Evolutionary conservation across 768 basidiomycete genomes (phyloP).

Genomic region (Mycena filopes): DNA sequence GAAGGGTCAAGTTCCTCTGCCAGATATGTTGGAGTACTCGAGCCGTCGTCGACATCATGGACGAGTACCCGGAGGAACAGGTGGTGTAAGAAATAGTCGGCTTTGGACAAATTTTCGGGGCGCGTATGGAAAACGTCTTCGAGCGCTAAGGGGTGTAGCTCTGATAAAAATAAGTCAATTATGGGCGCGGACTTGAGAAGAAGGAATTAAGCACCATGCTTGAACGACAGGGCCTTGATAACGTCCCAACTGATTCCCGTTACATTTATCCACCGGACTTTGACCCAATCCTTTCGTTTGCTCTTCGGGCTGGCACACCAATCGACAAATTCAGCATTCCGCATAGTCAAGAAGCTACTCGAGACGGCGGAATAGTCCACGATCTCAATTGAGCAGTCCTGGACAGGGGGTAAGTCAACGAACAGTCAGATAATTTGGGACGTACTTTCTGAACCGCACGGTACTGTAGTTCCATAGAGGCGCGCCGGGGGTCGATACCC

Average conservation of each 20-base stretch:
- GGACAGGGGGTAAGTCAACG: slow-evolving; percentile 12
- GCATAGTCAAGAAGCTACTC: slow-evolving; percentile 54
- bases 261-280: slow-evolving; percentile 74
- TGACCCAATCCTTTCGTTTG: slow-evolving; percentile 51
- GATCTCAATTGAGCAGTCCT: slow-evolving; percentile 69
- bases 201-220: slow-evolving; percentile 56
- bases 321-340: slow-evolving; percentile 61
- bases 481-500: slow-evolving; percentile 67
- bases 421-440: neutral
- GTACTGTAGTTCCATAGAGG: slow-evolving; percentile 56
- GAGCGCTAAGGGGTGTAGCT: slow-evolving; percentile 72
- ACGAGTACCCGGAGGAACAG: slow-evolving; percentile 69
- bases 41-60: slow-evolving; percentile 20
- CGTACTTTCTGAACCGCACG: slow-evolving; percentile 52
- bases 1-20: slow-evolving; percentile 17
- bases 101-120: slow-evolving; percentile 59
- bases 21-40: neutral
- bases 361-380: slow-evolving; percentile 66
- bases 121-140: slow-evolving; percentile 72
- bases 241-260: slow-evolving; percentile 73
- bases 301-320: slow-evolving; percentile 48
- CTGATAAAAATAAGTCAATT: slow-evolving; percentile 42
- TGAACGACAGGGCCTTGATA: slow-evolving; percentile 65
- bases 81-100: slow-evolving; percentile 62
- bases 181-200: slow-evolving; percentile 23